Conservation (phyloP, 2,329 filamentous ascomycete species). For the Sporothrix sp. region DNA sequence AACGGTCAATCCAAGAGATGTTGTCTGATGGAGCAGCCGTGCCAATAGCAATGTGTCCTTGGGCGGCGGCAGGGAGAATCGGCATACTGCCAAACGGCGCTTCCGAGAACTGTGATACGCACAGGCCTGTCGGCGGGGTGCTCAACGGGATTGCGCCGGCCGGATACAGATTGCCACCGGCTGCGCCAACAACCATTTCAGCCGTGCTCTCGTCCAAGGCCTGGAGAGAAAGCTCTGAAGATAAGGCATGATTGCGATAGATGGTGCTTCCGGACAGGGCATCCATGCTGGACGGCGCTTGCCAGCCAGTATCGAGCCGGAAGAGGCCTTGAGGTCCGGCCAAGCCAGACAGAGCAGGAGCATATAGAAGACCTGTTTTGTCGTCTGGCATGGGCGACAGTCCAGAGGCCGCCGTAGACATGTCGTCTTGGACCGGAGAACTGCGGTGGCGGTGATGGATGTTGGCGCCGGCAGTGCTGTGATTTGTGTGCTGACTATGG, state of each 20-base stretch:
- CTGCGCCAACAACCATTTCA: not conserved
- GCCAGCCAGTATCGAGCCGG: slow-evolving; percentile 30
- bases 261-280: slow-evolving; percentile 20
- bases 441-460: not conserved
- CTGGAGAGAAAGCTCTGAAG: slow-evolving; percentile 25
- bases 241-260: slow-evolving; percentile 27
- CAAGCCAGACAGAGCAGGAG: slow-evolving; percentile 16
- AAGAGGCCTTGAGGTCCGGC: slow-evolving; percentile 30
- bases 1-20: slow-evolving; percentile 13
- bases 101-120: slow-evolving; percentile 25
- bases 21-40: slow-evolving; percentile 11
- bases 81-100: slow-evolving; percentile 23
- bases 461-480: not conserved
- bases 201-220: slow-evolving; percentile 22
- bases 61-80: slow-evolving; percentile 25
- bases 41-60: slow-evolving; percentile 28
- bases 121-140: slow-evolving; percentile 30
- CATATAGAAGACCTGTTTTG: slow-evolving; percentile 24
- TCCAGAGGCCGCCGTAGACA: slow-evolving; percentile 11
- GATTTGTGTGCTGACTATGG: not conserved
- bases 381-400: slow-evolving; percentile 22
- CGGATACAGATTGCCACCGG: slow-evolving; percentile 27
- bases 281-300: slow-evolving; percentile 29
- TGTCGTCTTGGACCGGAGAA: not conserved
- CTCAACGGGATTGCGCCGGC: slow-evolving; percentile 31